Conservation (phyloP, 2,329 filamentous ascomycete species). For the Diaporthe citrichinensis region DNA sequence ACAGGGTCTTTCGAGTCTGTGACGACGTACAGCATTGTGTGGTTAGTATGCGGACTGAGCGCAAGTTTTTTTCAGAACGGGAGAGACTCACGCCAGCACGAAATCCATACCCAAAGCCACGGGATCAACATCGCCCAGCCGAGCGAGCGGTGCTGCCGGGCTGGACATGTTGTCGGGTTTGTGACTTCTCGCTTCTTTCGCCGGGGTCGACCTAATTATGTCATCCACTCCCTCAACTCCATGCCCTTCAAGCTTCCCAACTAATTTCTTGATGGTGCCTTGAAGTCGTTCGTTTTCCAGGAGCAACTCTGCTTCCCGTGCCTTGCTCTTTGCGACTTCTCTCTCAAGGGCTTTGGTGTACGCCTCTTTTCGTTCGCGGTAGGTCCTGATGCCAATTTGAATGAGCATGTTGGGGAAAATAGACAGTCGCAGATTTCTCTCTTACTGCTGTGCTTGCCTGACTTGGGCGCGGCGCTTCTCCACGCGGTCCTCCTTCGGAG, state of each 20-base stretch:
- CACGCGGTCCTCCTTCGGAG: slow-evolving; percentile 45
- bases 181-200: not conserved
- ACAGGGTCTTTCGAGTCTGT: slow-evolving; percentile 49
- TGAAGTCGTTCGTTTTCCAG: slow-evolving; percentile 43
- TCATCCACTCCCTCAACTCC: slow-evolving; percentile 40
- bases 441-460: slow-evolving; percentile 49
- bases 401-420: not conserved
- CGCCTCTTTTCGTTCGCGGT: slow-evolving; percentile 49
- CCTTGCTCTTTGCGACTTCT: slow-evolving; percentile 44
- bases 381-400: slow-evolving; percentile 43
- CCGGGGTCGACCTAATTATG: not conserved
- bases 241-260: slow-evolving; percentile 39
- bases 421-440: not conserved
- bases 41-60: not conserved
- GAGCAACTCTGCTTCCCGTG: slow-evolving; percentile 45
- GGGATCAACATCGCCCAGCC: slow-evolving; percentile 45
- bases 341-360: slow-evolving; percentile 49
- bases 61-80: not conserved
- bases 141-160: not conserved
- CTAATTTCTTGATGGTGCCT: slow-evolving; percentile 42
- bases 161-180: slow-evolving; percentile 7
- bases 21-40: not conserved
- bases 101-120: slow-evolving; percentile 51
- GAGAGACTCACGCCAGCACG: slow-evolving; percentile 48
- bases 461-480: slow-evolving; percentile 49